These are phyloP conservation scores for Solanum corneliomulleri DNA, from an alignment of 257 asterid species.

Conservation along the genomic window DNA sequence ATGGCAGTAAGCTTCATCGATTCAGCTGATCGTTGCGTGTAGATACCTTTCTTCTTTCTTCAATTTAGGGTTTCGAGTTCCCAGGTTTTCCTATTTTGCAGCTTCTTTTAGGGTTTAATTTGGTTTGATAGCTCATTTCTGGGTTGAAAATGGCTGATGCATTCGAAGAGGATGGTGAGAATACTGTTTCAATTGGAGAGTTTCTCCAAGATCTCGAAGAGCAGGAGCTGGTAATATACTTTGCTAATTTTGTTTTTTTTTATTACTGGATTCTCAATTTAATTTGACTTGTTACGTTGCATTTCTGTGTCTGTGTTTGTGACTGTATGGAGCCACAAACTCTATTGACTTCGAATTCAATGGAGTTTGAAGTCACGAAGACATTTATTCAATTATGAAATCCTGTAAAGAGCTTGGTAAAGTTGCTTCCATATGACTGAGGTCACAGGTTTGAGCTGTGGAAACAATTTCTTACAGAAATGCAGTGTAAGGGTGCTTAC, in stretches of 20 bases:
- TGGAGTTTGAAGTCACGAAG: not conserved
- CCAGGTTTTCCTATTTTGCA: not conserved
- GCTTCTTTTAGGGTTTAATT: not conserved
- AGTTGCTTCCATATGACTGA: not conserved
- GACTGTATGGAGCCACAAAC: not conserved
- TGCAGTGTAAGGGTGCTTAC: not conserved
- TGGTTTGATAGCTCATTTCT: not conserved
- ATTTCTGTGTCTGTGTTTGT: not conserved
- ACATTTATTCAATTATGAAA: not conserved
- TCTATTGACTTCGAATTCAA: too few species aligned
- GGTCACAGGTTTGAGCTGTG: not conserved
- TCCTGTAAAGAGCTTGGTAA: not conserved
- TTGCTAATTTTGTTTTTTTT: not conserved
- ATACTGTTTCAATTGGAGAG: slow-evolving; percentile 64
- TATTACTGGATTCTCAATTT: not conserved
- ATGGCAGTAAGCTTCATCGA: not conserved
- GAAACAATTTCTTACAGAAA: not conserved
- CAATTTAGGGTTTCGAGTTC: not conserved
- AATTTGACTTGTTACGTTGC: not conserved
- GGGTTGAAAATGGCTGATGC: slow-evolving; percentile 39
- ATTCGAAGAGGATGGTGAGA: slow-evolving; percentile 58
- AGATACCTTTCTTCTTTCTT: not conserved
- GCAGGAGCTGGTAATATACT: slow-evolving; percentile 51
- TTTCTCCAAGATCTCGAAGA: slow-evolving; percentile 72
- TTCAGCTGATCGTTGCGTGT: not conserved